phyloP scores from a whole-genome alignment of 2,329 filamentous ascomycete species.

The Pseudogymnoascus pannorum region DNA sequence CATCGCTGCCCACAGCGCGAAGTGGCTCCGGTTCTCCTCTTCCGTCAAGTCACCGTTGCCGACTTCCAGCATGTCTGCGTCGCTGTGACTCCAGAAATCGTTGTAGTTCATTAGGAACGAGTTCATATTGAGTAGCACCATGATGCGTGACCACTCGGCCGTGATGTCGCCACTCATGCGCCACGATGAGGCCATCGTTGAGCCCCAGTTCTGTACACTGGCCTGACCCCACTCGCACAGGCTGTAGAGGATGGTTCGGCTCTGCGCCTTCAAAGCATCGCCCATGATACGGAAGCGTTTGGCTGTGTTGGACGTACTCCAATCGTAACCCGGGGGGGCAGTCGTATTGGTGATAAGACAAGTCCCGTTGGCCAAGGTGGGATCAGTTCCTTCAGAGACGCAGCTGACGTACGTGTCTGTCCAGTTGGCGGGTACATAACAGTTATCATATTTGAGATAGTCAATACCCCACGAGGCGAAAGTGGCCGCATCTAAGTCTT shows the following conservation, averaged over 20 bases:
- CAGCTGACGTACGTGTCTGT: conserved; percentile 33
- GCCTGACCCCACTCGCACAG: conserved; percentile 48
- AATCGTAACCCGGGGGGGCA: conserved; percentile 43
- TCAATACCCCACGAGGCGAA: conserved; percentile 54
- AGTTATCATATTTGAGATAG: conserved; percentile 55
- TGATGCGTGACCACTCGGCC: conserved; percentile 28
- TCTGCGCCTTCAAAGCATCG: conserved; percentile 40
- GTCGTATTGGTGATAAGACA: conserved; percentile 32
- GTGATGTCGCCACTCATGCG: conserved; percentile 39
- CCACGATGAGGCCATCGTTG: conserved; percentile 40
- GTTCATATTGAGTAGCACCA: conserved; percentile 32
- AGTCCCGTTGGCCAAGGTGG: conserved; percentile 33
- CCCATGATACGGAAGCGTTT: conserved; percentile 43
- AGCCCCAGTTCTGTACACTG: conserved; percentile 43
- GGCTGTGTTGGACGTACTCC: conserved; percentile 39
- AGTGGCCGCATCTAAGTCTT: conserved; percentile 49
- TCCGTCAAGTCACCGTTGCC: conserved; percentile 19
- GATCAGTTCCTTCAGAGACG: conserved; percentile 31
- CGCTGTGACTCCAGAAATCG: conserved; percentile 31
- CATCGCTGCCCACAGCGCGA: conserved; percentile 7
- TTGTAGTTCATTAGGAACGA: conserved; percentile 30
- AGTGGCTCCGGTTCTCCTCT: conserved; percentile 12
- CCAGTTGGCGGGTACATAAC: conserved; percentile 35
- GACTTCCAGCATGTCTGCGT: conserved; percentile 20
- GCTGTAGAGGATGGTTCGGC: conserved; percentile 42